Evolutionary conservation across 768 basidiomycete genomes (phyloP).

Genomic region (Auricularia sp.): DNA sequence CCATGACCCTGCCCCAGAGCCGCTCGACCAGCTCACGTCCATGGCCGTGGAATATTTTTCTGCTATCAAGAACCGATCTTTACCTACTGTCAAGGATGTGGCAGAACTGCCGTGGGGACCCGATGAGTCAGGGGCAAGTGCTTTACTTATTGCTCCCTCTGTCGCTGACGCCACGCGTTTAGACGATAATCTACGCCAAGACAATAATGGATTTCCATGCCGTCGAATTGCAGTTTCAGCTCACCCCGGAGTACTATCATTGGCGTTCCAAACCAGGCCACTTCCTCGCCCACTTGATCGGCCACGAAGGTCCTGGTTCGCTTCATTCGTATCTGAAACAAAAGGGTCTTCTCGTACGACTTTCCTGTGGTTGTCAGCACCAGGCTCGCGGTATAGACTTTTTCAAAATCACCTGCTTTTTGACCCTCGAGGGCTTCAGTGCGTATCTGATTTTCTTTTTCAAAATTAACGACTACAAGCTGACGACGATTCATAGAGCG

Average conservation of each 20-base stretch:
- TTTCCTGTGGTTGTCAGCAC: conserved; percentile 59
- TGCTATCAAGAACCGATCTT: conserved; percentile 51
- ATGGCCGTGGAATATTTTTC: conserved; percentile 61
- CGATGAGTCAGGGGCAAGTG: conserved; percentile 59
- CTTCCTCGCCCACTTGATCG: conserved; percentile 73
- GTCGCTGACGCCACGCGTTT: conserved; percentile 18
- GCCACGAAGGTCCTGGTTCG: conserved; percentile 90
- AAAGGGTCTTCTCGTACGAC: conserved; percentile 74
- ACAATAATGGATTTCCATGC: conserved; percentile 83
- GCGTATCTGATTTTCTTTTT: conserved; percentile 21
- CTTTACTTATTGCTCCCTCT: conserved; percentile 11
- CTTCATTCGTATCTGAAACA: conserved; percentile 82
- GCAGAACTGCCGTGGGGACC: conserved; percentile 68
- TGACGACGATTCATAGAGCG: conserved; percentile 40
- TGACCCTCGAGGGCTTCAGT: conserved; percentile 86
- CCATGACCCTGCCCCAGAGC: conserved; percentile 36
- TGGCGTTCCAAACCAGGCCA: conserved; percentile 72
- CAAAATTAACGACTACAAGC: conserved; percentile 5
- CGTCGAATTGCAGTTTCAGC: conserved; percentile 71
- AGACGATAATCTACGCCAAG: conserved; percentile 78
- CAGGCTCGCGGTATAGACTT: conserved; percentile 79
- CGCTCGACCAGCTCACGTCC: conserved; percentile 59
- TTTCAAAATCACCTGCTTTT: conserved; percentile 72
- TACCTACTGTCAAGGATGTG: conserved; percentile 50
- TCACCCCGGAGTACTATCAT: conserved; percentile 60